Evolutionary conservation across 176 grass and related monocot genomes (phyloP).

Genomic region (Rhynchospora breviuscula): DNA sequence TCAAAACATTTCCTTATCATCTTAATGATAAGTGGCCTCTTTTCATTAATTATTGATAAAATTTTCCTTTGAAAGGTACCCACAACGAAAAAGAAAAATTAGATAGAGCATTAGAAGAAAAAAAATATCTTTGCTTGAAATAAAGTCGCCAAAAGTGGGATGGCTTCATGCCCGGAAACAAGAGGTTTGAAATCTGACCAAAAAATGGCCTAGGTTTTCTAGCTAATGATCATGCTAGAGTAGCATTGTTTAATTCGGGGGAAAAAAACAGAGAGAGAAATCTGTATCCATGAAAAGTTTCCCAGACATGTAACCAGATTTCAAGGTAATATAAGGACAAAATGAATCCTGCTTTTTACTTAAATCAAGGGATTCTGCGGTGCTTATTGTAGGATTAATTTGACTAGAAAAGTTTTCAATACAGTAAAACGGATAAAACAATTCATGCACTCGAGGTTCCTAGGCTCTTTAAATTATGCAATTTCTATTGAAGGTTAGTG

Average conservation of each 20-base stretch:
- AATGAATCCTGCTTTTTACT: not conserved
- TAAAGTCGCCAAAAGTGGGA: not conserved
- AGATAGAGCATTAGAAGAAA: not conserved
- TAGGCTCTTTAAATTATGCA: too few relatives aligned
- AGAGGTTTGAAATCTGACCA: not conserved
- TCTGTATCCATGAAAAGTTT: not conserved
- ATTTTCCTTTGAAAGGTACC: not conserved
- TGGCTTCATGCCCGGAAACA: conserved; percentile 8
- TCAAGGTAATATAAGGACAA: conserved; percentile 7
- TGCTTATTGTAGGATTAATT: not conserved
- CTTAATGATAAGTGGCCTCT: not conserved
- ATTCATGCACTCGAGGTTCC: too few relatives aligned
- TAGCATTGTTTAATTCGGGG: not conserved
- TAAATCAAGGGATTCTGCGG: conserved; percentile 11
- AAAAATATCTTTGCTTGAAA: not conserved
- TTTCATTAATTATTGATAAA: not conserved
- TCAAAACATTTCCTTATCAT: not conserved
- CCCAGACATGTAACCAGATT: not conserved
- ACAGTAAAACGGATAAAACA: not conserved
- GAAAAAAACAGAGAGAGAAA: not conserved
- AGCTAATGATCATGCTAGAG: not conserved
- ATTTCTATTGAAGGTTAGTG: too few relatives aligned
- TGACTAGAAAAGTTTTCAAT: not conserved
- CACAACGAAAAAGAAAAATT: not conserved
- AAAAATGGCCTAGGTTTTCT: not conserved